These are phyloP conservation scores for Beauveria brongniartii DNA, from an alignment of 2,329 filamentous ascomycete species.

Conservation along the genomic window DNA sequence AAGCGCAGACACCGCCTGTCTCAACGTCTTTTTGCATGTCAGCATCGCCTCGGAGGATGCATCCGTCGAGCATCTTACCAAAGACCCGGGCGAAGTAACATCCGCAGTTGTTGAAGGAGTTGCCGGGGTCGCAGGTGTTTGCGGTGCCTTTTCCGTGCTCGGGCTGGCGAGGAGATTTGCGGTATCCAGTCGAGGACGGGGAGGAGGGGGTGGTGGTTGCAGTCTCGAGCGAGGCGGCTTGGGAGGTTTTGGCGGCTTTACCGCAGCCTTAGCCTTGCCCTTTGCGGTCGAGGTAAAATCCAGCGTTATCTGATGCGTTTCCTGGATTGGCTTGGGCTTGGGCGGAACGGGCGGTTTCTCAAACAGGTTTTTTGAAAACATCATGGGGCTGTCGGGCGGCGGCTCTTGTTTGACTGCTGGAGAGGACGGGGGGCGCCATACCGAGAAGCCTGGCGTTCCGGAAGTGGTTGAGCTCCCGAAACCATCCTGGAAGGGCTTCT, in stretches of 20 bases:
- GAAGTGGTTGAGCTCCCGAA: background rate
- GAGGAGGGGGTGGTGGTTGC: conserved; percentile 13
- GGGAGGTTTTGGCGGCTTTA: conserved; percentile 21
- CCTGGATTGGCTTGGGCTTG: conserved; percentile 30
- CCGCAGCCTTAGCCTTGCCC: conserved; percentile 27
- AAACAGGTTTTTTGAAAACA: conserved; percentile 19
- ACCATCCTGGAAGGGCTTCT: background rate
- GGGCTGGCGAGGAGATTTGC: background rate
- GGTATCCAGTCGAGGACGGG: background rate
- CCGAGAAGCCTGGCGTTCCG: conserved; percentile 10
- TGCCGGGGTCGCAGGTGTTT: conserved; percentile 11
- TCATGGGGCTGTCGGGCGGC: background rate
- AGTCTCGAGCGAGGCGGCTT: conserved; percentile 15
- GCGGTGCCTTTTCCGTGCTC: background rate
- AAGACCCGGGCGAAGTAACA: conserved; percentile 18
- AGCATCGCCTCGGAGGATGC: background rate
- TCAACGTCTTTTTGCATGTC: background rate
- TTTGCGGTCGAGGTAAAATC: conserved; percentile 26
- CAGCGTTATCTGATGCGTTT: conserved; percentile 28
- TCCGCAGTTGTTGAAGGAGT: conserved; percentile 16
- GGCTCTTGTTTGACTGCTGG: conserved; percentile 5
- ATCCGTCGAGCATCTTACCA: conserved; percentile 15
- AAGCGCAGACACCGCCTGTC: conserved; percentile 1
- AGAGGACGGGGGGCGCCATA: conserved; percentile 3
- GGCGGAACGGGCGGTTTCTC: conserved; percentile 32